A percentile compares a stretch with the other conserved stretches of the same genome.
phyloP scores from a whole-genome alignment of 805 yeast genomes.

The Candida rishiriensis region DNA sequence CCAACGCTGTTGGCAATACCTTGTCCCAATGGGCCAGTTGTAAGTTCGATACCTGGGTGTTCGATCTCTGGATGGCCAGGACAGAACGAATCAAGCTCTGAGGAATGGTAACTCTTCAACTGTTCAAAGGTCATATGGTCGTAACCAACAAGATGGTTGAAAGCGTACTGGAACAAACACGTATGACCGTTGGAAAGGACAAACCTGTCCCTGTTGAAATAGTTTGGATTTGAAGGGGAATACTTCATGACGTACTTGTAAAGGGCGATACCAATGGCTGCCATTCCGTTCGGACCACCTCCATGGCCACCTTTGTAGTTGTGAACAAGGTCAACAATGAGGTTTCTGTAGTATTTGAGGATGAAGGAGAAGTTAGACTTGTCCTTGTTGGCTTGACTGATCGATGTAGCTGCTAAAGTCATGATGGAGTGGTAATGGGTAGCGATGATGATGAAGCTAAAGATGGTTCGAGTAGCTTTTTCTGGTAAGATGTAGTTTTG shows the following conservation, averaged over 20 bases:
- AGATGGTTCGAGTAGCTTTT: no score
- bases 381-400: slow-evolving; percentile 11
- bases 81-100: slow-evolving; percentile 82
- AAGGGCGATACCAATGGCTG: slow-evolving; percentile 88
- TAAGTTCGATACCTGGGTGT: slow-evolving; percentile 90
- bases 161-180: slow-evolving; percentile 79
- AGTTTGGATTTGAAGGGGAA: slow-evolving; percentile 85
- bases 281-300: slow-evolving; percentile 98
- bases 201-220: slow-evolving; percentile 94
- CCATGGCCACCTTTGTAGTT: slow-evolving; percentile 74
- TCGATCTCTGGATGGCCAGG: slow-evolving; percentile 98
- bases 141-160: slow-evolving; percentile 84
- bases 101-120: slow-evolving; percentile 64
- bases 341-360: slow-evolving; percentile 28
- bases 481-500: no score
- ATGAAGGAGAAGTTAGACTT: slow-evolving; percentile 24
- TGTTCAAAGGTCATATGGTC: slow-evolving; percentile 70
- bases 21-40: slow-evolving; percentile 99
- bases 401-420: slow-evolving; percentile 11
- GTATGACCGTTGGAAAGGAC: slow-evolving; percentile 96
- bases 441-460: no score
- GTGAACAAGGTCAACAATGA: slow-evolving; percentile 32
- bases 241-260: slow-evolving; percentile 70
- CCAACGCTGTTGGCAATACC: slow-evolving; percentile 97
- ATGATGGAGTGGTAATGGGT: slow-evolving; percentile 13